Evolutionary conservation across 202 grass and related monocot species (phyloP).

Genomic region (Brachypodium distachyon): DNA sequence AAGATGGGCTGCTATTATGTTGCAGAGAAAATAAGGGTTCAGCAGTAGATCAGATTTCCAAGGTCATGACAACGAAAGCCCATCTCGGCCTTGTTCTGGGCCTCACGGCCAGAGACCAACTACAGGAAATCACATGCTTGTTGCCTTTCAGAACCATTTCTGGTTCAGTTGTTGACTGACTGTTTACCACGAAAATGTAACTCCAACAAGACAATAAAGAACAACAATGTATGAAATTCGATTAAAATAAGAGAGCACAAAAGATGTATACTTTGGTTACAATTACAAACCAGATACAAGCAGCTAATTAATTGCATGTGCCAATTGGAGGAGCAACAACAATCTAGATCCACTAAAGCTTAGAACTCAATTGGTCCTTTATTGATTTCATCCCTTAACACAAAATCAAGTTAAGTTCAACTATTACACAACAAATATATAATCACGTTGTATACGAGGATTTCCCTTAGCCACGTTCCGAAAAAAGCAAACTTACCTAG

Average conservation of each 20-base stretch:
- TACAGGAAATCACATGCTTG: too few relatives aligned
- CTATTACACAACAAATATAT: constrained; percentile 35
- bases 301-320: neutral
- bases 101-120: too few relatives aligned
- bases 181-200: too few relatives aligned
- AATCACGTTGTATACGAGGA: neutral
- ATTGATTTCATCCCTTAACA: constrained; percentile 20
- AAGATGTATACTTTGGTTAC: neutral
- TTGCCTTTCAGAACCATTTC: too few relatives aligned
- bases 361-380: neutral
- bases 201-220: neutral
- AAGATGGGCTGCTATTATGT: too few relatives aligned
- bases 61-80: too few relatives aligned
- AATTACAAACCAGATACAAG: neutral
- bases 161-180: too few relatives aligned
- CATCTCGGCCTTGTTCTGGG: too few relatives aligned
- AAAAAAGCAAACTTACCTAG: constrained; percentile 38
- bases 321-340: neutral
- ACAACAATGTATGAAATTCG: neutral
- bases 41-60: too few relatives aligned
- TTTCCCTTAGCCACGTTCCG: neutral
- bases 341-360: neutral
- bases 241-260: neutral
- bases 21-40: too few relatives aligned
- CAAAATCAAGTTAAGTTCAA: constrained; percentile 16